These are phyloP conservation scores for Leptographium procerum DNA, from an alignment of 2,329 filamentous ascomycete genomes.

Conservation along the genomic window DNA sequence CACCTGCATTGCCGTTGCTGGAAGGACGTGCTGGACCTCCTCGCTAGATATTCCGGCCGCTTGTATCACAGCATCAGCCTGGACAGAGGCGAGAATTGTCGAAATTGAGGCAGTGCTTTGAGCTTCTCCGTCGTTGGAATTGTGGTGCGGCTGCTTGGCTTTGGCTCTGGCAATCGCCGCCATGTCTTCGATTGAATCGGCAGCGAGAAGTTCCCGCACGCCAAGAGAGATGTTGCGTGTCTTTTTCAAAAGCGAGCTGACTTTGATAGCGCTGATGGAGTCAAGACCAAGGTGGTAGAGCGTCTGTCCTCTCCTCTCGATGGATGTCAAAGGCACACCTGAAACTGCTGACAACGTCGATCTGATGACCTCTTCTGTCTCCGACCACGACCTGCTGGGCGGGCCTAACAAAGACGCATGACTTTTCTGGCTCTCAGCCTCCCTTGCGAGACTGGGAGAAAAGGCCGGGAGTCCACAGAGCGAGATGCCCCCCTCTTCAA, in stretches of 20 bases:
- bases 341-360: constrained; percentile 46
- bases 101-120: neutral
- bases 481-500: constrained; percentile 39
- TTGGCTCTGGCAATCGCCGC: constrained; percentile 19
- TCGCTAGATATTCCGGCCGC: constrained; percentile 27
- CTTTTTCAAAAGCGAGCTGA: constrained; percentile 58
- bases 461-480: constrained; percentile 53
- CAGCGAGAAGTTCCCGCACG: constrained; percentile 60
- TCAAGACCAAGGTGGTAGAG: constrained; percentile 82
- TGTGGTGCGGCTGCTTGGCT: neutral
- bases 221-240: constrained; percentile 44
- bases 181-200: constrained; percentile 55
- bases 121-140: neutral
- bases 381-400: constrained; percentile 21
- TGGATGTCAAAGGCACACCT: constrained; percentile 40
- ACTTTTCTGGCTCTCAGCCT: neutral
- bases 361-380: constrained; percentile 28
- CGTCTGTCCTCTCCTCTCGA: constrained; percentile 44
- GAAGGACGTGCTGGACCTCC: constrained; percentile 47
- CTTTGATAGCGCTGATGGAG: constrained; percentile 84
- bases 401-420: neutral
- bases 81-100: neutral
- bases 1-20: constrained; percentile 63
- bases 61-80: constrained; percentile 22
- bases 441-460: constrained; percentile 7